These are phyloP conservation scores for Pisolithus orientalis DNA, from an alignment of 768 basidiomycete species.

Conservation along the genomic window DNA sequence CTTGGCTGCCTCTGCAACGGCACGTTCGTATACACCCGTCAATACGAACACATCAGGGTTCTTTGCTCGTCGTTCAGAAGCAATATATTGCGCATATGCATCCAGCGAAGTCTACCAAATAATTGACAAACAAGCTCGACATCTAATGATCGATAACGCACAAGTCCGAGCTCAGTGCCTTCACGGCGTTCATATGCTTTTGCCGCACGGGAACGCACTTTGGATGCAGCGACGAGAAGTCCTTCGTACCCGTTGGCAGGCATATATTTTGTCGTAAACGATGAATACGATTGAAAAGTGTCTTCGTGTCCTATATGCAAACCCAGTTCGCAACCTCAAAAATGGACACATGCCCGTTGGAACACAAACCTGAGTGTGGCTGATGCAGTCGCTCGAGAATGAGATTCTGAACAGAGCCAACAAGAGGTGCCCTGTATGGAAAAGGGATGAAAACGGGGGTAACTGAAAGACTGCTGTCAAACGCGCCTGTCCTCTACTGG, in stretches of 20 bases:
- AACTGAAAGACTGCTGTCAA: neutral
- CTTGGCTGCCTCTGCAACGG: slow-evolving; percentile 66
- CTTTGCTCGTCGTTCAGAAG: slow-evolving; percentile 55
- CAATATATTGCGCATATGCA: slow-evolving; percentile 56
- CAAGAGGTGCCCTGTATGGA: slow-evolving; percentile 32
- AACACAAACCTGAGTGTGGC: slow-evolving; percentile 62
- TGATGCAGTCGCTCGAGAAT: slow-evolving; percentile 64
- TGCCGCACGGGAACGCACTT: slow-evolving; percentile 53
- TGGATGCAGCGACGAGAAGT: slow-evolving; percentile 71
- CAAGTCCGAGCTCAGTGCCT: slow-evolving; percentile 51
- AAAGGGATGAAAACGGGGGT: neutral
- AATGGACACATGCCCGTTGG: neutral
- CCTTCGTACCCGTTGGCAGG: slow-evolving; percentile 73
- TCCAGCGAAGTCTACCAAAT: slow-evolving; percentile 40
- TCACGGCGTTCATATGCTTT: slow-evolving; percentile 64
- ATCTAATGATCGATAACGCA: slow-evolving; percentile 24
- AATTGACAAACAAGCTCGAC: slow-evolving; percentile 5
- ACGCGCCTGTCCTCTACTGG: slow-evolving; percentile 41
- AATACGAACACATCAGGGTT: slow-evolving; percentile 53
- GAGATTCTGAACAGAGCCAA: slow-evolving; percentile 49
- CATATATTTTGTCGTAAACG: slow-evolving; percentile 78
- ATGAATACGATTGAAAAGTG: slow-evolving; percentile 81
- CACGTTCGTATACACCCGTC: slow-evolving; percentile 63
- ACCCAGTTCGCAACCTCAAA: neutral
- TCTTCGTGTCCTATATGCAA: slow-evolving; percentile 60